Evolutionary conservation across 2,329 filamentous ascomycete genomes (phyloP), one percentile per base, ranked within the genome.

Genomic region (Colletotrichum trifolii): DNA sequence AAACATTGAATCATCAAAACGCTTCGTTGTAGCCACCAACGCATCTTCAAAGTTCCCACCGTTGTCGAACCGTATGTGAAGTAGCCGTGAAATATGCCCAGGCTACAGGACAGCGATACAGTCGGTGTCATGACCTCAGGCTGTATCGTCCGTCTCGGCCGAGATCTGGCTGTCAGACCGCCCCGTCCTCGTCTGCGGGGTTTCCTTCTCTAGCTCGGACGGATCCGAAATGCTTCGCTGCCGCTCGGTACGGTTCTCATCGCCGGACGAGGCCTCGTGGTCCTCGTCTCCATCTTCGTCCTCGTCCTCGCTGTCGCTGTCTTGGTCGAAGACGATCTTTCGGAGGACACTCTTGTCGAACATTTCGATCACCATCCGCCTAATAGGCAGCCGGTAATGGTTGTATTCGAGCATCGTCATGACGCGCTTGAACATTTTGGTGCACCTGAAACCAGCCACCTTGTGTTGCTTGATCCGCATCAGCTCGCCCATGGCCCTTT

Each of bases 281-380:
- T 92, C 90, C 56, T 91, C 90, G 15, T 69, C 67, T 17, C 71
- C 69, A 2, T 57, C 54, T 7, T 57, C 54, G 17, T 57, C 77
- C 55, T 93, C 91, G 55, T 91, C 89, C 17, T 92, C 91, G 54
- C 91, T 90, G 9, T 79, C 78, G 17, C 77, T 78, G 17, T 91
- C 91, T 71, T 94, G 91, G 54, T 91, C 91, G 63, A 97, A 89
- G 11, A 99, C 91, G 66, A 97, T 92, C 69, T 88, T 87, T 68
- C 94, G 85, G 78, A 98, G 84, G 47, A 98, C 92, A 64, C 87
- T 90, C 78, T 95, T 96, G 73, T 98, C 95, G 72, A 99, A 99
- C 25, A 99, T 80, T 74, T 98, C 96, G 65, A 98, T 89, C 40
- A 97, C 91, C 78, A 97, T 94, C 49, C 95, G 90, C 67, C 95